These are phyloP conservation scores for Diacronema lutheri DNA, from an alignment of 78 protist genomes.

Conservation along the genomic window DNA sequence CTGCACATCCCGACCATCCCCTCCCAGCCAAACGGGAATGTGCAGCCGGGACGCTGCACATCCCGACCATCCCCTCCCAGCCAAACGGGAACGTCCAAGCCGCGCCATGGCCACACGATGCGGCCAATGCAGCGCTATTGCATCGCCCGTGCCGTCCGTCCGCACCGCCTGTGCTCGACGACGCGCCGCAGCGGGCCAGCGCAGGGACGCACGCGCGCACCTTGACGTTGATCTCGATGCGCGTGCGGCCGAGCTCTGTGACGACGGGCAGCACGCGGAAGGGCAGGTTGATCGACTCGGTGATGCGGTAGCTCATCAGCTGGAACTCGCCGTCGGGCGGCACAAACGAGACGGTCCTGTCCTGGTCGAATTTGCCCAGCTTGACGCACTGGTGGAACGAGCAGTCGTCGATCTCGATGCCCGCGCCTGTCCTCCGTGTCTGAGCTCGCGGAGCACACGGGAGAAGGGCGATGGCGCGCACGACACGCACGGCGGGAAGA, in stretches of 20 bases:
- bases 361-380: slow-evolving; percentile 87
- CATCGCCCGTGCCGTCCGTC: too few relatives aligned
- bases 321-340: slow-evolving; percentile 99
- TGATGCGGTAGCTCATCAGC: slow-evolving; percentile 95
- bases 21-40: too few relatives aligned
- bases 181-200: background rate
- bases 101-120: too few relatives aligned
- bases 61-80: too few relatives aligned
- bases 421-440: background rate
- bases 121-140: too few relatives aligned
- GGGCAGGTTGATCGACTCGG: slow-evolving; percentile 87
- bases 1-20: too few relatives aligned
- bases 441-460: too few relatives aligned
- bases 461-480: too few relatives aligned
- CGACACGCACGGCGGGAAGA: too few relatives aligned
- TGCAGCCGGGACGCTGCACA: too few relatives aligned
- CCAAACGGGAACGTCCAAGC: too few relatives aligned
- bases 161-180: too few relatives aligned
- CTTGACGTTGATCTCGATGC: slow-evolving; percentile 79
- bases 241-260: slow-evolving; percentile 81
- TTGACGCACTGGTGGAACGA: slow-evolving; percentile 96
- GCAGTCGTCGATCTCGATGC: slow-evolving; percentile 90
- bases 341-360: slow-evolving; percentile 87
- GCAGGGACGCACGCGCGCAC: background rate
- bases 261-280: slow-evolving; percentile 86